A percentile compares a stretch with the other conserved stretches of the same genome.
Conservation (phyloP, 176 grass and related monocot species). For the Secale cereale region DNA sequence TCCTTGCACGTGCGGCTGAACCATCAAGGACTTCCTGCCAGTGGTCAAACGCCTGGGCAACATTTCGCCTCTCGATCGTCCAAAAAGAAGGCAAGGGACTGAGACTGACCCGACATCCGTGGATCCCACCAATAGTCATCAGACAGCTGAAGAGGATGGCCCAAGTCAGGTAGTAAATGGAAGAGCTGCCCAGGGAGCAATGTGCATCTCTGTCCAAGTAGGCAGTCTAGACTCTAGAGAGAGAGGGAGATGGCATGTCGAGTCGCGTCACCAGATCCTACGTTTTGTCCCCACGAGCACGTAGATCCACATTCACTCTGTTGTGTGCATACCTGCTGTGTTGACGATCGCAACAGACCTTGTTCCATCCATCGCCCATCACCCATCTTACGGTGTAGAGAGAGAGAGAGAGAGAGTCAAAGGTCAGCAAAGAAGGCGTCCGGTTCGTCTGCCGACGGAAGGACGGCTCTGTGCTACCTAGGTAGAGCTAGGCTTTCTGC, state of each 20-base stretch:
- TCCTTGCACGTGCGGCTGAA: background rate
- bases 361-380: conserved; percentile 1
- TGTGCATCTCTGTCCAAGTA: background rate
- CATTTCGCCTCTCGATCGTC: background rate
- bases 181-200: conserved; percentile 14
- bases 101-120: background rate
- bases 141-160: background rate
- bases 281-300: conserved; percentile 34
- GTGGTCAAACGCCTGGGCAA: background rate
- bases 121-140: background rate
- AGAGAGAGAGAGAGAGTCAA: conserved; percentile 19
- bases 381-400: background rate
- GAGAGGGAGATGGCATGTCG: background rate
- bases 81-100: background rate
- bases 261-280: conserved; percentile 47
- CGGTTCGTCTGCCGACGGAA: conserved; percentile 36
- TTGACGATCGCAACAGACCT: conserved; percentile 28
- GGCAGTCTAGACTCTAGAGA: background rate
- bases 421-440: conserved; percentile 19
- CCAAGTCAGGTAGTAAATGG: background rate
- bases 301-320: background rate
- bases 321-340: background rate
- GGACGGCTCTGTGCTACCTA: conserved; percentile 21
- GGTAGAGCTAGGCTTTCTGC: background rate
- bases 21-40: background rate